Conservation (phyloP, 192 early-diverging fungal species). For the Backusella circina region DNA sequence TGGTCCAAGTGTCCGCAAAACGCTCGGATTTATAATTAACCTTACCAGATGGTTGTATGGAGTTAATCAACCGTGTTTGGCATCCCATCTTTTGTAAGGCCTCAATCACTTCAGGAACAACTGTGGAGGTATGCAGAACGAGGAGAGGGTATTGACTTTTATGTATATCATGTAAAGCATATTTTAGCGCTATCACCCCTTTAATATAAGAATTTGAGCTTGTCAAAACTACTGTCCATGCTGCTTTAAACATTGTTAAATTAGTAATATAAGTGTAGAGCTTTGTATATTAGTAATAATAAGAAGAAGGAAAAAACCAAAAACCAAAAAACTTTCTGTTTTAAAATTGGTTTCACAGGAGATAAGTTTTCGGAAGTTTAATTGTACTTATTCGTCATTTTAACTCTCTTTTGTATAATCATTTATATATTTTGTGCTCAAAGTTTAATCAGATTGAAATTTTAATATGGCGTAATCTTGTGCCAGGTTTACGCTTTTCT, state of each 20-base stretch:
- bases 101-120: background rate
- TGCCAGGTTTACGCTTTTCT: background rate
- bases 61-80: constrained; percentile 8
- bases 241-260: background rate
- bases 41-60: constrained; percentile 10
- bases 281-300: background rate
- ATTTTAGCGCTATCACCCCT: constrained; percentile 11
- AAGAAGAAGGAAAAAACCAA: background rate
- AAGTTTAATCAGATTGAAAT: background rate
- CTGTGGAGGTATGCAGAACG: constrained; percentile 25
- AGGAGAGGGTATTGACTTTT: constrained; percentile 31
- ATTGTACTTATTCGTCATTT: background rate
- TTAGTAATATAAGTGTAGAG: background rate
- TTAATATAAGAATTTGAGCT: constrained; percentile 20
- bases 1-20: constrained; percentile 50
- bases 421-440: background rate
- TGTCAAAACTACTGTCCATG: constrained; percentile 22
- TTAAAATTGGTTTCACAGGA: background rate
- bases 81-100: constrained; percentile 8
- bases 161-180: constrained; percentile 10
- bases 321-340: background rate
- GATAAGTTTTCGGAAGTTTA: background rate
- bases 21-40: constrained; percentile 24
- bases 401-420: background rate
- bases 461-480: background rate